phyloP scores from a whole-genome alignment of 176 grass and related monocot species.

The Oryza longistaminata region DNA sequence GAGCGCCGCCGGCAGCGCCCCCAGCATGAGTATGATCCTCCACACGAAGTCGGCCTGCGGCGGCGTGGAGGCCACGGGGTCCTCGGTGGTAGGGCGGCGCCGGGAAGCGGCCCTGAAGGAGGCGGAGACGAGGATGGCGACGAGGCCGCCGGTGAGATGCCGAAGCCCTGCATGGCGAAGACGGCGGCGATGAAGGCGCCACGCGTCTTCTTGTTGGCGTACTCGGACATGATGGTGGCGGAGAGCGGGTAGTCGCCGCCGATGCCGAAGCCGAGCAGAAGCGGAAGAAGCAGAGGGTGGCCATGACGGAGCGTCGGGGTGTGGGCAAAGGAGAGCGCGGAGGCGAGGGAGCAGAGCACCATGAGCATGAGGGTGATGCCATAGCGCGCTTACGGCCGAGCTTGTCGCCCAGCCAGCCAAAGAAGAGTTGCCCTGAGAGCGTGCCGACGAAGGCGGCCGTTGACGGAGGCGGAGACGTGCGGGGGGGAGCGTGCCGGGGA shows the following conservation, averaged over 20 bases:
- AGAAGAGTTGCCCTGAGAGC: slow-evolving; percentile 75
- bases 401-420: slow-evolving; percentile 93
- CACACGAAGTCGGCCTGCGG: slow-evolving; percentile 62
- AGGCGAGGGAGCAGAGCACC: slow-evolving; percentile 74
- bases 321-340: slow-evolving; percentile 64
- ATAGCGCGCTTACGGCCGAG: slow-evolving; percentile 77
- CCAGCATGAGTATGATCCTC: slow-evolving; percentile 74
- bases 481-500: slow-evolving; percentile 49
- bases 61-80: slow-evolving; percentile 48
- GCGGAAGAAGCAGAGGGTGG: slow-evolving; percentile 88
- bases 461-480: slow-evolving; percentile 60
- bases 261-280: slow-evolving; percentile 97
- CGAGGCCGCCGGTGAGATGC: slow-evolving; percentile 67
- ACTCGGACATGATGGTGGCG: slow-evolving; percentile 96
- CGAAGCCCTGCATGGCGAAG: slow-evolving; percentile 87
- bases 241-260: slow-evolving; percentile 85
- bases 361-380: slow-evolving; percentile 87
- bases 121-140: slow-evolving; percentile 58
- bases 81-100: slow-evolving; percentile 40
- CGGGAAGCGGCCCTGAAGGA: slow-evolving; percentile 41
- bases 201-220: slow-evolving; percentile 84
- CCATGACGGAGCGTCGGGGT: slow-evolving; percentile 48
- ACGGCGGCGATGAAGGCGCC: slow-evolving; percentile 78
- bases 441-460: slow-evolving; percentile 67
- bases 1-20: slow-evolving; percentile 52